Base-by-base conservation (phyloP, 176 grass and related monocot species). In the Sorghum bicolor region DNA sequence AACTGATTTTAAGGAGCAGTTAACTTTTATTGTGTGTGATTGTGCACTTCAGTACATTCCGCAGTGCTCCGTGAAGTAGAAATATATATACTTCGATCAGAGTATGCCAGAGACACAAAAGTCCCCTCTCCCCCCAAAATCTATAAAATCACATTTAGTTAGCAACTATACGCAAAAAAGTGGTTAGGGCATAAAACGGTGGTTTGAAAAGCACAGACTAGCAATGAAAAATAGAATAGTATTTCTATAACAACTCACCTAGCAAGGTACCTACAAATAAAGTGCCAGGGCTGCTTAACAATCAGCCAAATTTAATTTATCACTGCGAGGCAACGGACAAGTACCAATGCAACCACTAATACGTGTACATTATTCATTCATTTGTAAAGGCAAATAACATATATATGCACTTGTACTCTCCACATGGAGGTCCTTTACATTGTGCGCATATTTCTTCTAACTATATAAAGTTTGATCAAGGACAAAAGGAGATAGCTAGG, bases 401-500 rank as follows among this genome's bases (percentile, higher is more conserved):
- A 20, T 29, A 77, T 77, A 20, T 29, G 77, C 12, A 76, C 32
- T 41, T 7, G 29, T 48, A 40, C n/a, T 55, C n/a, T 53, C 34
- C 64, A 77, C 25, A 30, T 57, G 44, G 17, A 68, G 16, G 47
- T 32, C 63, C 74, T 68, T 67, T 32, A 41, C 12, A 70, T 32
- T 13, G 47, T n/a, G 64, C 48, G 4, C 61, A 32, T 43, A 78
- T 85, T 69, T 69, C 74, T 77, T 25, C 45, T 2, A 44, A 43
- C 33, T 60, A 77, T 77, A 77, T 77, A 76, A 77, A 20, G 36
- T 70, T 41, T 16, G 14, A 43, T 16, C 14, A 69, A 78, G 74
- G 83, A 70, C 64, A 55, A 57, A 76, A 25, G 5, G 73, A 16
- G 16, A 25, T 44, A 45, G 43, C 12, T 14, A 24, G 45, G 47